Conservation (phyloP, 768 basidiomycete species). For the Termitomyces sp. region DNA sequence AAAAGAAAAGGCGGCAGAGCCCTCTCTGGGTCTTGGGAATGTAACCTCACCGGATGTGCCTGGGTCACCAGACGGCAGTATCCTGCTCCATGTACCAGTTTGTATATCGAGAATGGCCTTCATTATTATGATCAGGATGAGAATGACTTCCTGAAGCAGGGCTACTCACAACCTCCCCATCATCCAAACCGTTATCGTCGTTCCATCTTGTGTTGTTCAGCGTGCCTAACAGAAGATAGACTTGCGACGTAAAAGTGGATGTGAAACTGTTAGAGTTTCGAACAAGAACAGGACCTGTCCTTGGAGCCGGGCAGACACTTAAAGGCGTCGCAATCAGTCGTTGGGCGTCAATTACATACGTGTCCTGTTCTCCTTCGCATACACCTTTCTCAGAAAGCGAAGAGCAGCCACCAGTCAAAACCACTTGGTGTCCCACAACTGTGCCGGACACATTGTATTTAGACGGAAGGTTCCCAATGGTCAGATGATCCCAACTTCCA, state of each 20-base stretch:
- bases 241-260: constrained; percentile 56
- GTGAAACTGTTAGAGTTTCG: constrained; percentile 58
- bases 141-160: not conserved
- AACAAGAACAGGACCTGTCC: constrained; percentile 54
- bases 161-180: constrained; percentile 67
- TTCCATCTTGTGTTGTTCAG: constrained; percentile 65
- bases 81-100: constrained; percentile 65
- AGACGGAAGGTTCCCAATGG: constrained; percentile 34
- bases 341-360: constrained; percentile 52
- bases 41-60: constrained; percentile 39
- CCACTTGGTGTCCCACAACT: constrained; percentile 47
- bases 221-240: constrained; percentile 65
- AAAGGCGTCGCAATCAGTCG: constrained; percentile 32
- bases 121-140: constrained; percentile 26
- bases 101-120: constrained; percentile 61
- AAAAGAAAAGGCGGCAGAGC: constrained; percentile 62
- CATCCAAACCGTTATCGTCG: constrained; percentile 54
- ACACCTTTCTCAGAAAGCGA: constrained; percentile 34
- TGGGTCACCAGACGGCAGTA: constrained; percentile 77
- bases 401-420: constrained; percentile 63
- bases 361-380: constrained; percentile 53
- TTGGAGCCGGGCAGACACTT: constrained; percentile 59
- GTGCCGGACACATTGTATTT: constrained; percentile 53
- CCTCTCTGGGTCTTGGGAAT: constrained; percentile 68
- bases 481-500: constrained; percentile 59